These are phyloP conservation scores for Rubroboletus pulcherrimus DNA, from an alignment of 768 basidiomycete genomes.

Conservation along the genomic window DNA sequence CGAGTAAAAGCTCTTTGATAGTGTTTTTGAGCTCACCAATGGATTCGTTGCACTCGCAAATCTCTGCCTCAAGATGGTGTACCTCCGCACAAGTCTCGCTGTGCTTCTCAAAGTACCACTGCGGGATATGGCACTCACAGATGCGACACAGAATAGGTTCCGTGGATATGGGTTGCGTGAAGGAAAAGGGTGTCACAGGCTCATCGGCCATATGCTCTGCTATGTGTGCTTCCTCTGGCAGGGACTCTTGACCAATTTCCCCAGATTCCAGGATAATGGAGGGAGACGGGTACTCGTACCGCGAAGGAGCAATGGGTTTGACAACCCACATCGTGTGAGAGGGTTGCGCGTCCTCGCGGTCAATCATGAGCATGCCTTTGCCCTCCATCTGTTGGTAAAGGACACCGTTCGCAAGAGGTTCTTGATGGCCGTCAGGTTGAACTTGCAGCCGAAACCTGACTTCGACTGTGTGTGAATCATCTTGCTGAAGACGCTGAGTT, in stretches of 20 bases:
- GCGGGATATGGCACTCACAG: constrained; percentile 93
- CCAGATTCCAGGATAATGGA: constrained; percentile 52
- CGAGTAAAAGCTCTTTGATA: constrained; percentile 70
- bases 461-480: constrained; percentile 93
- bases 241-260: constrained; percentile 37
- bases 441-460: constrained; percentile 85
- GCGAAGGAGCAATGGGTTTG: constrained; percentile 72
- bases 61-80: constrained; percentile 94
- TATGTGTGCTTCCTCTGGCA: constrained; percentile 35
- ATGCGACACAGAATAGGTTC: constrained; percentile 92
- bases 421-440: constrained; percentile 53
- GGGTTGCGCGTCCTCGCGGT: constrained; percentile 80
- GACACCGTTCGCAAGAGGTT: constrained; percentile 45
- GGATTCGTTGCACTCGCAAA: constrained; percentile 89
- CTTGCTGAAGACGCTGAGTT: constrained; percentile 76
- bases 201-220: constrained; percentile 38
- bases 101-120: constrained; percentile 99
- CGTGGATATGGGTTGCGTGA: constrained; percentile 71
- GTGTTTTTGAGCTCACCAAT: constrained; percentile 84
- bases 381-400: constrained; percentile 90
- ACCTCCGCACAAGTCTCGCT: constrained; percentile 98
- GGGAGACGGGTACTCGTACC: constrained; percentile 64
- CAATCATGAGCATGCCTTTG: constrained; percentile 97
- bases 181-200: constrained; percentile 69
- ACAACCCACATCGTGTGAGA: constrained; percentile 99